Percentiles rank a stretch among this genome's conserved stretches.
These are phyloP conservation scores for Chaetomium cochliodes DNA, from an alignment of 495 filamentous ascomycete genomes.

Conservation along the genomic window DNA sequence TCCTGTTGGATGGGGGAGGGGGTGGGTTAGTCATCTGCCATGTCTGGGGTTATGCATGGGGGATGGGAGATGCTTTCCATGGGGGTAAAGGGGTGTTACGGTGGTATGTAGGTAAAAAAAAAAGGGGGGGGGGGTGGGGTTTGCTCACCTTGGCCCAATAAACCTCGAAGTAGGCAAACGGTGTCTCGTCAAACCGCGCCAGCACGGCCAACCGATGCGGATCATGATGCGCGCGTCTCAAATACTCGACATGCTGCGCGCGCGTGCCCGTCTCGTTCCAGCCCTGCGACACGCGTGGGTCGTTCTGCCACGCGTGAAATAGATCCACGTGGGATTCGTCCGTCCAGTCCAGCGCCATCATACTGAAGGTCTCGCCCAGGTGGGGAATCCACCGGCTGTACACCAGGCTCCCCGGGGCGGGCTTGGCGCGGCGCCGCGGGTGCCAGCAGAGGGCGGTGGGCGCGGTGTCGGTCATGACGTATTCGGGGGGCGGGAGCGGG, in stretches of 20 bases:
- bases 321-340: conserved; percentile 55
- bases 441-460: conserved; percentile 45
- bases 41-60: no score
- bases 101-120: neutral
- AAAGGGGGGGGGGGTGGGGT: neutral
- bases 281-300: conserved; percentile 65
- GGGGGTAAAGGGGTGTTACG: neutral
- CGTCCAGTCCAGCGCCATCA: conserved; percentile 59
- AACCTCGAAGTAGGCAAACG: conserved; percentile 67
- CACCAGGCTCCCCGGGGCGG: conserved; percentile 56
- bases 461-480: conserved; percentile 46
- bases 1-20: conserved; percentile 44
- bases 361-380: conserved; percentile 63
- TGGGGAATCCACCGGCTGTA: conserved; percentile 70
- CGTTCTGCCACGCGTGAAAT: conserved; percentile 70
- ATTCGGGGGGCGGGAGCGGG: conserved; percentile 55
- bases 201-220: conserved; percentile 62
- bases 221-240: conserved; percentile 58
- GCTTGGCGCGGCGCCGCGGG: conserved; percentile 61
- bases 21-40: no score
- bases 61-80: no score
- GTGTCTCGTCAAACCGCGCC: conserved; percentile 58
- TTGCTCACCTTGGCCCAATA: conserved; percentile 70
- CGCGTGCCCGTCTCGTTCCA: conserved; percentile 67
- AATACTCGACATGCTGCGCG: conserved; percentile 62